Evolutionary conservation across 257 asterid species (phyloP).

Genomic region (Capsicum rhomboideum): DNA sequence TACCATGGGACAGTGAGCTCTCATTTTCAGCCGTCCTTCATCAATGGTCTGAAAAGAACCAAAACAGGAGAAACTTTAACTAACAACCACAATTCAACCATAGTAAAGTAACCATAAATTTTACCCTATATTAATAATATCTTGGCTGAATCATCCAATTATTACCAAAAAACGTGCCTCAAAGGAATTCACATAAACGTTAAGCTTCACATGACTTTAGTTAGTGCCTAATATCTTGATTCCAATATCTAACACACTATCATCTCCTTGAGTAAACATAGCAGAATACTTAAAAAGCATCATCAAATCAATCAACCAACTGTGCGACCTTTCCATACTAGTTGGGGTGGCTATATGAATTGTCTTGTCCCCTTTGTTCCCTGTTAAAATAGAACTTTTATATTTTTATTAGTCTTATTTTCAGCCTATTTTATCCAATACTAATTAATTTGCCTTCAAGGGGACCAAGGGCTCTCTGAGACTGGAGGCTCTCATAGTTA

Average conservation of each 20-base stretch:
- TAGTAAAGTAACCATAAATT: neutral
- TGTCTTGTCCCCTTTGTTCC: neutral
- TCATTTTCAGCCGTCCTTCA: constrained; percentile 83
- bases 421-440: neutral
- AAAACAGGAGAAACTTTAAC: neutral
- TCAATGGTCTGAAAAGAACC: constrained; percentile 61
- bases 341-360: neutral
- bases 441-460: neutral
- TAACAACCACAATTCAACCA: neutral
- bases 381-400: neutral
- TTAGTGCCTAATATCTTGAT: neutral
- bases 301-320: neutral
- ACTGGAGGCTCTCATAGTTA: neutral
- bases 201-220: neutral
- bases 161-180: neutral
- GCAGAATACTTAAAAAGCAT: neutral
- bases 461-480: neutral
- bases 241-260: neutral
- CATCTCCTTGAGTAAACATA: neutral
- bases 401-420: neutral
- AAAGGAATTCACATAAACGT: neutral
- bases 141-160: neutral
- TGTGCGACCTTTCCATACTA: neutral
- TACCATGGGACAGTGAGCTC: constrained; percentile 79
- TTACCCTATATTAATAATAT: neutral